A percentile compares a stretch with the other conserved stretches of the same genome.
Evolutionary conservation across 805 yeast genomes (phyloP).

Genomic region (Maudiozyma saulgeensis): DNA sequence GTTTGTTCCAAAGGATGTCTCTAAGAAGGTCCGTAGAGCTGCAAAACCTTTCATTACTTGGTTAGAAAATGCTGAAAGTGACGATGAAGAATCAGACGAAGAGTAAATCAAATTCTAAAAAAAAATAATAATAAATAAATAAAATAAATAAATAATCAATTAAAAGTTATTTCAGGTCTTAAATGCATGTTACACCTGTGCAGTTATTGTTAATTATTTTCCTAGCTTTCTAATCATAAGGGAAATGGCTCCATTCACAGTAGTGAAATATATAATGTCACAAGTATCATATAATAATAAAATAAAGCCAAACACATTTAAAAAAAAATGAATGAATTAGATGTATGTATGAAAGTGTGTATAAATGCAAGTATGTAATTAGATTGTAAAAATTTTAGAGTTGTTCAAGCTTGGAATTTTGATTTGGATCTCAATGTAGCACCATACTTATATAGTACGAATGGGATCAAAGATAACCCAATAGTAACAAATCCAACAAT

Average conservation of each 20-base stretch:
- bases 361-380: neutral
- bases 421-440: conserved; percentile 30
- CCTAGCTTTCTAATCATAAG: too few relatives aligned
- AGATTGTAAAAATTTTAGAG: neutral
- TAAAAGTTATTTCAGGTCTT: neutral
- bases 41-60: conserved; percentile 93
- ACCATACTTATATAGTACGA: conserved; percentile 36
- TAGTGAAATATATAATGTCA: neutral
- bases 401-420: conserved; percentile 1
- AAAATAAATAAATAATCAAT: neutral
- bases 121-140: too few relatives aligned
- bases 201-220: neutral
- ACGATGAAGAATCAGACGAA: conserved; percentile 42
- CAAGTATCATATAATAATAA: neutral
- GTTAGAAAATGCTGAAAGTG: conserved; percentile 86
- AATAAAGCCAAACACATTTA: neutral
- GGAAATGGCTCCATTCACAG: too few relatives aligned
- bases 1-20: conserved; percentile 82
- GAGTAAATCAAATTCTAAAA: conserved; percentile 1
- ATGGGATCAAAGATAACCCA: conserved; percentile 39
- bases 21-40: conserved; percentile 90
- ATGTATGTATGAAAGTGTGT: neutral
- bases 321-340: neutral
- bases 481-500: conserved; percentile 37
- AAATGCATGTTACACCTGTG: neutral